Percentiles rank a stretch among this genome's conserved stretches.
These are phyloP conservation scores for Podila epigama DNA, from an alignment of 192 early-diverging fungal species.

Conservation along the genomic window DNA sequence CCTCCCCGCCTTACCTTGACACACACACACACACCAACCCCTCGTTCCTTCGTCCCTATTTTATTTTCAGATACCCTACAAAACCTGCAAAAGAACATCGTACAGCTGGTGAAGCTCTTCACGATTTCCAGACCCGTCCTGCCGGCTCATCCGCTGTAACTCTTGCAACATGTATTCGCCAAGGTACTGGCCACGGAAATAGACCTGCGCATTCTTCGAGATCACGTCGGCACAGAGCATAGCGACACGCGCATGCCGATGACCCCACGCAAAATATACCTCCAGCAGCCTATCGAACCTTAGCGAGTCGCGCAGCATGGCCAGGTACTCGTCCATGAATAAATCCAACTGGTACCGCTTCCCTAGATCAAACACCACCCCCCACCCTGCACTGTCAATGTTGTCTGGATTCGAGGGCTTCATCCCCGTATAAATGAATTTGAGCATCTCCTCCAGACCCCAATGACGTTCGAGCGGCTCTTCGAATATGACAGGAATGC, in stretches of 20 bases:
- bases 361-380: slow-evolving; percentile 1
- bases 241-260: slow-evolving; percentile 1
- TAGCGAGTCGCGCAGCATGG: slow-evolving; percentile 3
- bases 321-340: slow-evolving; percentile 19
- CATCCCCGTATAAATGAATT: slow-evolving; percentile 33
- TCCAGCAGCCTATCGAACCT: slow-evolving; percentile 31
- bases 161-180: not conserved
- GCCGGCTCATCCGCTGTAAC: not conserved
- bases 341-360: slow-evolving; percentile 21
- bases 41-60: too few species aligned
- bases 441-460: slow-evolving; percentile 18
- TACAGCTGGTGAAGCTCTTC: not conserved
- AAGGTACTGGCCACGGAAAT: not conserved
- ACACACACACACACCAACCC: too few species aligned
- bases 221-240: slow-evolving; percentile 17
- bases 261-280: slow-evolving; percentile 33
- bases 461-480: not conserved
- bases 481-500: slow-evolving; percentile 1
- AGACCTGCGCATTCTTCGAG: slow-evolving; percentile 4
- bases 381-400: slow-evolving; percentile 17
- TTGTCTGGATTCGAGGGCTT: slow-evolving; percentile 2
- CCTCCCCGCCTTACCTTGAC: too few species aligned
- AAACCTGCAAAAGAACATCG: not conserved
- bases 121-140: not conserved
- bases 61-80: not conserved